Evolutionary conservation across 805 yeast species (phyloP).

Genomic region (Cyberlindnera meyerae): DNA sequence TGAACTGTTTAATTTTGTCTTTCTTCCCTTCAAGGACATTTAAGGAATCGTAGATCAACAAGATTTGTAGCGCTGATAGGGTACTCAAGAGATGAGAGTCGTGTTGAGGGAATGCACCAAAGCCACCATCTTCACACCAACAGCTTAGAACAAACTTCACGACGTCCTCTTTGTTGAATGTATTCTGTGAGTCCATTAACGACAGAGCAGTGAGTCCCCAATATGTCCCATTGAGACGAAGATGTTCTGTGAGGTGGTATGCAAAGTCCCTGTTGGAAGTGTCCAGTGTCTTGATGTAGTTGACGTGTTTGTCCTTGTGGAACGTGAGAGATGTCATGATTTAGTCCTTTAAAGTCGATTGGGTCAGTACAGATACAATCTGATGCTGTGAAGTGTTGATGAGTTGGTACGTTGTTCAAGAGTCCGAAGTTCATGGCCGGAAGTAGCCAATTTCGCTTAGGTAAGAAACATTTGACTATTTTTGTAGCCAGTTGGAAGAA

Average conservation of each 20-base stretch:
- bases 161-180: conserved; percentile 58
- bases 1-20: conserved; percentile 31
- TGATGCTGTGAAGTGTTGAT: conserved; percentile 1
- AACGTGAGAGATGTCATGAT: neutral
- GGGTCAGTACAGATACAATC: too few species aligned
- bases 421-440: too few species aligned
- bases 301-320: conserved; percentile 46
- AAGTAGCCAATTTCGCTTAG: too few species aligned
- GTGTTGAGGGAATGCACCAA: conserved; percentile 84
- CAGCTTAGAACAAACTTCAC: conserved; percentile 67
- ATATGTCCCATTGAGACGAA: conserved; percentile 85
- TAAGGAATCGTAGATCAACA: conserved; percentile 60
- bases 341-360: neutral
- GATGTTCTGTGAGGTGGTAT: conserved; percentile 87
- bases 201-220: conserved; percentile 88
- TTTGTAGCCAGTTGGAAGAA: too few species aligned
- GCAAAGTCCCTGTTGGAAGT: conserved; percentile 55
- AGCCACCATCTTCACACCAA: conserved; percentile 66
- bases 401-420: neutral
- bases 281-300: conserved; percentile 52
- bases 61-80: conserved; percentile 77
- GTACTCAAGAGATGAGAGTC: conserved; percentile 87
- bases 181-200: conserved; percentile 49
- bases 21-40: conserved; percentile 33
- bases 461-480: too few species aligned